These are phyloP conservation scores for Pulveroboletus sp. DNA, from an alignment of 768 basidiomycete species.

Conservation along the genomic window DNA sequence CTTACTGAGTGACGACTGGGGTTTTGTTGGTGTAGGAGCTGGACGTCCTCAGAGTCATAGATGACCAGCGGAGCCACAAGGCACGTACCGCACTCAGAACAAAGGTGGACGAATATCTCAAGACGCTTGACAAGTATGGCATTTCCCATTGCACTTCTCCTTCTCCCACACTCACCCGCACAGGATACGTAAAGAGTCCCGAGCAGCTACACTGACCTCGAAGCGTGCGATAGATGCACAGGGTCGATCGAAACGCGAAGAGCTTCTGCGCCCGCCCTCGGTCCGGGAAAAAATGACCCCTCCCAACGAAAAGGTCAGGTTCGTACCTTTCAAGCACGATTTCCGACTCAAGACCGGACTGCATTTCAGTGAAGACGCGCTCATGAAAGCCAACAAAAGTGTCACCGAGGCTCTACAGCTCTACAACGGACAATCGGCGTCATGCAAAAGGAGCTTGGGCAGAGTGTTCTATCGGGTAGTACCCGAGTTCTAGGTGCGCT, in stretches of 20 bases:
- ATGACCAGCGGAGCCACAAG: slow-evolving; percentile 64
- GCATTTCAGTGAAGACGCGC: slow-evolving; percentile 69
- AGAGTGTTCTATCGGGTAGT: slow-evolving; percentile 81
- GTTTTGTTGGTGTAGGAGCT: slow-evolving; percentile 44
- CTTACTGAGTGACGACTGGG: not conserved
- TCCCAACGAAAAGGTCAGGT: slow-evolving; percentile 61
- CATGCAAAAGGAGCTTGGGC: slow-evolving; percentile 92
- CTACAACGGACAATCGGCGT: slow-evolving; percentile 79
- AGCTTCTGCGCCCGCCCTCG: slow-evolving; percentile 57
- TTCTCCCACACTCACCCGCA: not conserved
- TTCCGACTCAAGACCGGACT: not conserved
- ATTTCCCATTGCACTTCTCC: not conserved
- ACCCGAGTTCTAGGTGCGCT: slow-evolving; percentile 76
- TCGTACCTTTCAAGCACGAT: slow-evolving; percentile 26
- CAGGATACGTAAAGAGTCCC: slow-evolving; percentile 61
- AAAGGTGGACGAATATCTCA: slow-evolving; percentile 49
- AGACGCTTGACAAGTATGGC: slow-evolving; percentile 52
- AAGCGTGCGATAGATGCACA: slow-evolving; percentile 70
- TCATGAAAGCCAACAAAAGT: slow-evolving; percentile 87
- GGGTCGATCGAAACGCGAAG: slow-evolving; percentile 59
- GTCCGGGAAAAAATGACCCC: slow-evolving; percentile 42
- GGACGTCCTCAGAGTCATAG: slow-evolving; percentile 66
- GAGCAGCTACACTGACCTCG: slow-evolving; percentile 68
- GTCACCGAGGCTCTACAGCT: slow-evolving; percentile 87
- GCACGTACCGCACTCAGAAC: slow-evolving; percentile 46